Percentiles rank a stretch among this genome's conserved stretches.
Conservation (phyloP, 345 rosid genomes). For the Clausena lansium region DNA sequence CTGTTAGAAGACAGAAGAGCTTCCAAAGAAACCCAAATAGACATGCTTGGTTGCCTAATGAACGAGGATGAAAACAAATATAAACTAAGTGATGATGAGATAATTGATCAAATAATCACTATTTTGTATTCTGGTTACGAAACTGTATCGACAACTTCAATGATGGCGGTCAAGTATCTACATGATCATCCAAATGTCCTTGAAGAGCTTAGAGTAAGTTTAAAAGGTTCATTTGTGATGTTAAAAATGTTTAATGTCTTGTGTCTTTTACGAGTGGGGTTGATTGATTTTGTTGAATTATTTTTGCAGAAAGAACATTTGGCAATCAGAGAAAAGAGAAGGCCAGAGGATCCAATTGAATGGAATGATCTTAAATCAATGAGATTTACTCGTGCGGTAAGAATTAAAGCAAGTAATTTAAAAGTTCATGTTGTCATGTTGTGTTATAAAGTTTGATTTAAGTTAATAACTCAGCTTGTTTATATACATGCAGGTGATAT, state of each 20-base stretch:
- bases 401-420: conserved; percentile 12
- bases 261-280: not conserved
- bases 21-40: conserved; percentile 39
- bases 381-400: conserved; percentile 88
- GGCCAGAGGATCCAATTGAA: conserved; percentile 62
- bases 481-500: conserved; percentile 51
- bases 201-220: conserved; percentile 66
- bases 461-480: not conserved
- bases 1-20: conserved; percentile 56
- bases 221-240: not conserved
- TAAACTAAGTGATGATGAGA: conserved; percentile 52
- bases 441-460: not conserved
- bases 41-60: conserved; percentile 76
- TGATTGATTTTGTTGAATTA: conserved; percentile 9
- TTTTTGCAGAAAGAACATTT: conserved; percentile 68
- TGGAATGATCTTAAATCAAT: conserved; percentile 70
- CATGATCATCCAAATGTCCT: conserved; percentile 78
- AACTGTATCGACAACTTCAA: conserved; percentile 81
- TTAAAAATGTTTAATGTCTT: not conserved
- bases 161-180: conserved; percentile 90
- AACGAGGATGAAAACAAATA: conserved; percentile 47
- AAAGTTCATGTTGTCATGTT: too few relatives aligned
- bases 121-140: conserved; percentile 80
- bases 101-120: conserved; percentile 81
- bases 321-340: conserved; percentile 58